These are phyloP conservation scores for Guadua angustifolia DNA, from an alignment of 176 grass and related monocot species.

Conservation along the genomic window DNA sequence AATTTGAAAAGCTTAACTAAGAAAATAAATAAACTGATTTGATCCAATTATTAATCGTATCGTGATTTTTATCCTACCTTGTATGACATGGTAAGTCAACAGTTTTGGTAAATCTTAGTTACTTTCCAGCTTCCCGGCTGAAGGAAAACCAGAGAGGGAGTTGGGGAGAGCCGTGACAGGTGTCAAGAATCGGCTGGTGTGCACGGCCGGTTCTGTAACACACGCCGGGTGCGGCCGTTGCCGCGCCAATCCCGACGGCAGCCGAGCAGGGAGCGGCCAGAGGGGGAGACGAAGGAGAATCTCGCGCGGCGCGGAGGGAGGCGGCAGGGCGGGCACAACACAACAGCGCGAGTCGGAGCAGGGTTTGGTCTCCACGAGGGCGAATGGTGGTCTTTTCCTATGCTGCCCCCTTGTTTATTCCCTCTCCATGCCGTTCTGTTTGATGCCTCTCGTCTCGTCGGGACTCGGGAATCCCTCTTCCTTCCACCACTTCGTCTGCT, in stretches of 20 bases:
- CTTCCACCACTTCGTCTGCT: slow-evolving; percentile 9
- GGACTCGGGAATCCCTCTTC: slow-evolving; percentile 18
- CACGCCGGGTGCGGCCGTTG: slow-evolving; percentile 32
- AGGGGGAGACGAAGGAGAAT: background rate
- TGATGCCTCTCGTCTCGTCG: background rate
- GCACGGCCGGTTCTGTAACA: slow-evolving; percentile 53
- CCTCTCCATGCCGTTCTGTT: slow-evolving; percentile 25
- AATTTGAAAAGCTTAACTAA: no score
- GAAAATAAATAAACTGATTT: no score
- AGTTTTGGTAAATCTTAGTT: no score
- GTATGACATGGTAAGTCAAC: no score
- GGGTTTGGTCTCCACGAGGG: slow-evolving; percentile 15
- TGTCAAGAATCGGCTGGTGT: slow-evolving; percentile 45
- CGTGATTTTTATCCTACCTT: no score
- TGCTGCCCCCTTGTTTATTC: slow-evolving; percentile 51
- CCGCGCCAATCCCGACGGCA: slow-evolving; percentile 35
- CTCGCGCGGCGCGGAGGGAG: slow-evolving; percentile 1
- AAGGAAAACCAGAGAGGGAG: background rate
- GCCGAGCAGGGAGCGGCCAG: background rate
- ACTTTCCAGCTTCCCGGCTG: no score
- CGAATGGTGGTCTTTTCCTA: slow-evolving; percentile 60
- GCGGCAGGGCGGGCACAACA: background rate
- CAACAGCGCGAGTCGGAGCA: background rate
- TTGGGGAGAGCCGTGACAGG: slow-evolving; percentile 15
- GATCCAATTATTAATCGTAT: no score